Evolutionary conservation across 768 basidiomycete species (phyloP), one percentile per base, ranked within the genome.

Genomic region (Rhodosporidiobolus sp.): DNA sequence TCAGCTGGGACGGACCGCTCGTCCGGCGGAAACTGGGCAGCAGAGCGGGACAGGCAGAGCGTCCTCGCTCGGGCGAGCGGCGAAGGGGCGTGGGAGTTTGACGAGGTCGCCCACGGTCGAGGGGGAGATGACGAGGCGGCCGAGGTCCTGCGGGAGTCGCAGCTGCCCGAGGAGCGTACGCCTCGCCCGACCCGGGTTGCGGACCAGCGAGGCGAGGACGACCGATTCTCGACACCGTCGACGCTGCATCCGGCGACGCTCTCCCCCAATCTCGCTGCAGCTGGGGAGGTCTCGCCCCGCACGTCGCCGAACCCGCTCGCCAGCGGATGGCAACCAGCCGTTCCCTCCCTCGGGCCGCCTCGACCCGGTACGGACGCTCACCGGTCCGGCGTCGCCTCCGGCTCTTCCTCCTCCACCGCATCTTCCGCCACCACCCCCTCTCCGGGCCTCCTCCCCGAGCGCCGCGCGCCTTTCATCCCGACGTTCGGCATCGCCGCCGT

Each of bases 401-500:
- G 1, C 57, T 58, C 57, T 22, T 55, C 53, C n/a, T n/a, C 59
- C 43, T 28, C 43, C 24, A n/a, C 2, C 69, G 17, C 64, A 30
- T 28, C 45, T 14, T 12, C 63, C 52, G 58, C 61, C 58, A 19
- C 49, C 50, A 54, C 60, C 28, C 26, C 48, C 16, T 43, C 56
- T n/a, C 43, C 32, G 35, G 46, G 4, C 46, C n/a, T 26, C 28
- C 45, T 19, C 32, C 6, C 16, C 67, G 26, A n/a, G 9, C 24
- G 16, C 34, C 55, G 14, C 19, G 9, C 24, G 24, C 35, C 57
- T 35, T 49, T 34, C 43, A 43, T 63, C 34, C 64, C 69, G 3
- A 54, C 69, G 11, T 75, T 70, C 45, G 73, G 73, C 0, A 70
- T 75, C 54, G 57, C 58, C 2, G 69, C 69, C 10, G 66, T 70